Percentiles rank a stretch among this genome's conserved stretches.
phyloP scores from a whole-genome alignment of 2,329 filamentous ascomycete genomes.

The Aureobasidium sp. region DNA sequence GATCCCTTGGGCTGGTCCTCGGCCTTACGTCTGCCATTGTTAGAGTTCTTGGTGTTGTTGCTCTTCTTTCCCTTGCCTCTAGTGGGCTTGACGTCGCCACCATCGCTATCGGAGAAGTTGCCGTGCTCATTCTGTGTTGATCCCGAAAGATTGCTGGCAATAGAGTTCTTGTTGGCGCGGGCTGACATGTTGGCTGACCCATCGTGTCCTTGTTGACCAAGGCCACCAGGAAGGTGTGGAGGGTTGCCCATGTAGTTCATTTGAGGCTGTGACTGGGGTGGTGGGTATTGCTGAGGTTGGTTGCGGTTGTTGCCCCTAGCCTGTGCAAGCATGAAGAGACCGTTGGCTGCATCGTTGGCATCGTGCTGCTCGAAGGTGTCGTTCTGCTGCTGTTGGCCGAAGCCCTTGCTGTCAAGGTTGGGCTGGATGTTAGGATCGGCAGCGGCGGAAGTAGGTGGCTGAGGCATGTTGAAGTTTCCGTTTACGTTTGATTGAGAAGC shows the following conservation, averaged over 20 bases:
- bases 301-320: conserved; percentile 50
- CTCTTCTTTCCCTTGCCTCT: conserved; percentile 65
- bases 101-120: conserved; percentile 65
- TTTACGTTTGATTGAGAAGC: conserved; percentile 44
- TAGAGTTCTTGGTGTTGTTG: conserved; percentile 41
- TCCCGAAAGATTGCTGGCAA: conserved; percentile 54
- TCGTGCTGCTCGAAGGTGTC: conserved; percentile 82
- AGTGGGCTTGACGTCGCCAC: conserved; percentile 56
- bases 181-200: conserved; percentile 21
- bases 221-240: conserved; percentile 42
- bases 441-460: conserved; percentile 38
- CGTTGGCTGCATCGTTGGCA: conserved; percentile 87
- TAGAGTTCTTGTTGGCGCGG: conserved; percentile 41
- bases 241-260: conserved; percentile 28
- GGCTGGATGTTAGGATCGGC: conserved; percentile 33
- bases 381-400: conserved; percentile 31
- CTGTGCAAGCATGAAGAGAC: conserved; percentile 82
- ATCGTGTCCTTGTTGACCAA: conserved; percentile 29
- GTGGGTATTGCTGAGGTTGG: conserved; percentile 42
- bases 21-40: conserved; percentile 70
- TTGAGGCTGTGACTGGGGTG: conserved; percentile 33
- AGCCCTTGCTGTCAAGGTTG: conserved; percentile 20
- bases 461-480: conserved; percentile 33
- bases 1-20: conserved; percentile 63
- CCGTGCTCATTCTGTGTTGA: conserved; percentile 46